These are phyloP conservation scores for Xerocomellus amylosporus DNA, from an alignment of 768 basidiomycete species.

Conservation along the genomic window DNA sequence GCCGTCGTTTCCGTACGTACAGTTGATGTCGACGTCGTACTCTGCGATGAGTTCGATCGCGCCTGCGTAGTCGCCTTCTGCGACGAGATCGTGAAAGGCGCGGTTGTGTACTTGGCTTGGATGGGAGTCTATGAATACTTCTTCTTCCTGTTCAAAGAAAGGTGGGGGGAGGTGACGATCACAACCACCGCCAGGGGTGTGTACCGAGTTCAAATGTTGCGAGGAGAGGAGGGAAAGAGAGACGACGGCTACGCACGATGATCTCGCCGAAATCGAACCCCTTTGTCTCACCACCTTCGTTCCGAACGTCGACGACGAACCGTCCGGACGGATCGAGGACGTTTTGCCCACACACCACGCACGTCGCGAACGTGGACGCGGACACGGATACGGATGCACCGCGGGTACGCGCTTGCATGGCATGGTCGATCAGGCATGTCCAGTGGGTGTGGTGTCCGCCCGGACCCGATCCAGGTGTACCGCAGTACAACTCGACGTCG, in stretches of 20 bases:
- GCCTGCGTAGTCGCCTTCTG: constrained; percentile 18
- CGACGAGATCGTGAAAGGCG: constrained; percentile 28
- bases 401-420: neutral
- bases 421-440: constrained; percentile 27
- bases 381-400: neutral
- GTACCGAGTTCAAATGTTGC: no score
- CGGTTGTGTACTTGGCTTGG: constrained; percentile 18
- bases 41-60: constrained; percentile 18
- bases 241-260: constrained; percentile 17
- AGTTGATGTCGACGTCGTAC: constrained; percentile 22
- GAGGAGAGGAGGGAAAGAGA: neutral
- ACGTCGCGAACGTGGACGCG: constrained; percentile 2
- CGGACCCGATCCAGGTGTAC: constrained; percentile 18
- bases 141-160: constrained; percentile 19
- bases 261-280: constrained; percentile 29
- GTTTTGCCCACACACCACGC: constrained; percentile 18
- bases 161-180: no score
- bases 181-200: neutral
- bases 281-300: constrained; percentile 26
- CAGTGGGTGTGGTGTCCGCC: constrained; percentile 27
- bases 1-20: constrained; percentile 15
- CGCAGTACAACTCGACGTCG: constrained; percentile 26
- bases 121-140: constrained; percentile 15
- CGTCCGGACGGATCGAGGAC: constrained; percentile 14
- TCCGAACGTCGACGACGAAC: constrained; percentile 26